phyloP scores from a whole-genome alignment of 78 protist species.

The Thecamonas trahens region DNA sequence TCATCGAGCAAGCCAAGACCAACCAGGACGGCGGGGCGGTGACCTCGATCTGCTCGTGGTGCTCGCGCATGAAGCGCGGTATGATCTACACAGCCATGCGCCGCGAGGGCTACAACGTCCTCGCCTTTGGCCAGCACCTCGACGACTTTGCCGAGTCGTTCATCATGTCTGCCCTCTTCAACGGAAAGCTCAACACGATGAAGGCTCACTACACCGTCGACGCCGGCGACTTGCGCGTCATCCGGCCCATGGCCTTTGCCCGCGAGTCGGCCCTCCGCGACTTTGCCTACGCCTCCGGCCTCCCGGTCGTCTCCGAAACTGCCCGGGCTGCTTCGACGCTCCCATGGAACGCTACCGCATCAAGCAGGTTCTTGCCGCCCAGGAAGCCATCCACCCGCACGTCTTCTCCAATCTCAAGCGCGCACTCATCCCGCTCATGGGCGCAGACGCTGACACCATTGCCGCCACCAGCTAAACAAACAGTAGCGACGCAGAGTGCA shows the following conservation, averaged over 20 bases:
- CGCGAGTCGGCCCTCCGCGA: conserved; percentile 47
- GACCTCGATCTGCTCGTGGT: conserved; percentile 49
- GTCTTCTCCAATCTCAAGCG: no score
- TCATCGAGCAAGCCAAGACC: conserved; percentile 37
- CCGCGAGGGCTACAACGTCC: conserved; percentile 67
- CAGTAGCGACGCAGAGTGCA: no score
- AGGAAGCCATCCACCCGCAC: no score
- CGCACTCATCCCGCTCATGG: no score
- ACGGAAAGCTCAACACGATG: conserved; percentile 61
- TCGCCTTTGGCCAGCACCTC: conserved; percentile 79
- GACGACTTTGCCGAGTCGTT: conserved; percentile 75
- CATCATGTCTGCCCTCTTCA: conserved; percentile 61
- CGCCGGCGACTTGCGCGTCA: conserved; percentile 69
- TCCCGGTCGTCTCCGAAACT: conserved; percentile 79
- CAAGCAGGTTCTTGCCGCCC: conserved; percentile 48
- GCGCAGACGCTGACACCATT: no score
- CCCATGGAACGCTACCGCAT: conserved; percentile 73
- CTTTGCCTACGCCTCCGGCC: conserved; percentile 37
- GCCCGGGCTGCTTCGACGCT: conserved; percentile 82
- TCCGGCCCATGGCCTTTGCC: conserved; percentile 64
- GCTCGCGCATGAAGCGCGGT: conserved; percentile 77
- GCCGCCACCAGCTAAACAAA: no score
- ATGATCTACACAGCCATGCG: conserved; percentile 57
- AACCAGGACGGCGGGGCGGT: no score
- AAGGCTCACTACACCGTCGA: conserved; percentile 25